These are phyloP conservation scores for Phytophthora foliorum DNA, from an alignment of 352 stramenopile genomes.

Conservation along the genomic window DNA sequence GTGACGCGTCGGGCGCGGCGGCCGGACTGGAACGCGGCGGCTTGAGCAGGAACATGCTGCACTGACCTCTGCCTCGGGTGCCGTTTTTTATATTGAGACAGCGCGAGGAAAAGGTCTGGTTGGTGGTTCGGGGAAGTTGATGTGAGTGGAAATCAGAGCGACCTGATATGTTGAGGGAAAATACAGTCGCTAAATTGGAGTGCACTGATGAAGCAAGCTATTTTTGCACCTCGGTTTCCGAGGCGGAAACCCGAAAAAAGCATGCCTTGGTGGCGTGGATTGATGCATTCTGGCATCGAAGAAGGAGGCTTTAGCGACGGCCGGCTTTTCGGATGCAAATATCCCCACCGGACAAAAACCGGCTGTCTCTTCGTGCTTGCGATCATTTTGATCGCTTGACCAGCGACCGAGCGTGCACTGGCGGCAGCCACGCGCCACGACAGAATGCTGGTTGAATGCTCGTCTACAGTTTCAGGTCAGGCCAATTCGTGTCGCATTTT, in stretches of 20 bases:
- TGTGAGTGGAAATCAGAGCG: constrained; percentile 9
- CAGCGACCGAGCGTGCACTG: background rate
- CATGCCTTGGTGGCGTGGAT: background rate
- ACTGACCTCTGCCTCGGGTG: background rate
- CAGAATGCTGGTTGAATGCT: constrained; percentile 10
- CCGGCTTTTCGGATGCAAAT: constrained; percentile 6
- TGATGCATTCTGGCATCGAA: background rate
- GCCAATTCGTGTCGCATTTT: constrained; percentile 1
- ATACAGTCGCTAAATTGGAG: background rate
- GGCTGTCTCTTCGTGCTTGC: background rate
- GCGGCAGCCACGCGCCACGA: background rate
- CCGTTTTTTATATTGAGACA: constrained; percentile 28
- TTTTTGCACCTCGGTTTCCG: constrained; percentile 6
- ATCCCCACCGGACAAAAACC: background rate
- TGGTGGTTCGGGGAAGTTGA: constrained; percentile 5
- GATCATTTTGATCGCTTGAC: constrained; percentile 30
- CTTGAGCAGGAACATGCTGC: constrained; percentile 65
- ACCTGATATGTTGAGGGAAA: background rate
- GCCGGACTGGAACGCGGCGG: constrained; percentile 35
- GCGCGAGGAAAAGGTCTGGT: background rate
- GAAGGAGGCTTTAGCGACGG: background rate
- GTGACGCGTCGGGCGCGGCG: constrained; percentile 10
- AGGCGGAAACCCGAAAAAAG: background rate
- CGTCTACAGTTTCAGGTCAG: background rate
- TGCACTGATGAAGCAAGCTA: background rate